Base-by-base conservation (phyloP, 2,329 filamentous ascomycete genomes). In the Boeremia exigua region DNA sequence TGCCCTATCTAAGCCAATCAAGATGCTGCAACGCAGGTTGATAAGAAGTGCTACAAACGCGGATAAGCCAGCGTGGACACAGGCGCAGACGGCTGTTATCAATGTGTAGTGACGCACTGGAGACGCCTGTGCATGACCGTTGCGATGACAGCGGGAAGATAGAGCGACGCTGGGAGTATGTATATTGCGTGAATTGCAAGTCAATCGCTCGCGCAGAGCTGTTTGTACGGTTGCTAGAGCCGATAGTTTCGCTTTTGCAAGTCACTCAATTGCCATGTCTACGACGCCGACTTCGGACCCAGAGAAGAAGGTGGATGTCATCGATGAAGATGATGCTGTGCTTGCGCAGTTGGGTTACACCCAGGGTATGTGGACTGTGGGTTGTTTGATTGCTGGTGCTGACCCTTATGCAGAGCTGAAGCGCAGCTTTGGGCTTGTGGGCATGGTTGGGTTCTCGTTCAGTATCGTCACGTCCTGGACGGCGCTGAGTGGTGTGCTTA, bases 371-470 rank as follows among this genome's bases (percentile, higher is more conserved):
- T 27, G 3, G 14, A 12, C 8, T 5, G 6, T 9, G 2, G 0
- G 6, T 4, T 8, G 19, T 19, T 11, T 37, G n/a, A 11, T 9
- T 23, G n/a, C 44, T 56, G 39, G 56, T 45, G 17, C 54, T 61
- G 37, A 65, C 36, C 28, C 23, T 1, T 1, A 1, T 25, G 1
- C 49, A 83, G 82, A 86, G 68, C 77, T 86, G 60, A 84, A 84
- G 66, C 81, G 83, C 8, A 81, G 40, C 49, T 53, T 53, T 11
- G 49, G 49, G 19, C 49, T 53, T 9, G 36, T 53, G 27, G 82
- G 83, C 32, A 86, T 86, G 81, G 77, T 86, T 30, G 84, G 82
- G 1, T 86, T 86, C 71, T 81, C 78, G 40, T 86, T 86, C 69
- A 81, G 78, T 53, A 82, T 86, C 40, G 81, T 86, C 38, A 85